A percentile compares a stretch with the other conserved stretches of the same genome.
phyloP scores from a whole-genome alignment of 2,329 filamentous ascomycete genomes.

The Monilinia fructigena region DNA sequence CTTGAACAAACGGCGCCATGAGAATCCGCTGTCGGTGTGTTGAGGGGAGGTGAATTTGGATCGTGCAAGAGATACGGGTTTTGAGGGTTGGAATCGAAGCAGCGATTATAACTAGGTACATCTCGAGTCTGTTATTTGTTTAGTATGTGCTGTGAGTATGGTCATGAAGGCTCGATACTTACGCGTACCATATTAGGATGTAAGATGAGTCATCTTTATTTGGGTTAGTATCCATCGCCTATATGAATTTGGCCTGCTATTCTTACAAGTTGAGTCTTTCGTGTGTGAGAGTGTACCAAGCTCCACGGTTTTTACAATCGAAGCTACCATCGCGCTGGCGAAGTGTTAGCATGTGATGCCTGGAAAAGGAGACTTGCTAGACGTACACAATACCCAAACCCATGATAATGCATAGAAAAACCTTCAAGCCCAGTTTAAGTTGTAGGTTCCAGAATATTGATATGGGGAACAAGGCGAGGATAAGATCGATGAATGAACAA shows the following conservation, averaged over 20 bases:
- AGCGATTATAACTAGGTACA: background rate
- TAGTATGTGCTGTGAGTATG: background rate
- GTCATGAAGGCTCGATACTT: background rate
- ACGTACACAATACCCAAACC: constrained; percentile 3
- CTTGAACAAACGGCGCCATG: background rate
- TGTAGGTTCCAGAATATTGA: constrained; percentile 10
- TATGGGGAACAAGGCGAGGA: constrained; percentile 1
- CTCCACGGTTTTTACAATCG: constrained; percentile 3
- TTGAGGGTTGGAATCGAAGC: constrained; percentile 3
- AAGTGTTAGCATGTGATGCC: background rate
- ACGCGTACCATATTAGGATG: constrained; percentile 5
- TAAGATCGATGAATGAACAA: constrained; percentile 4
- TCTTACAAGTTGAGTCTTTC: background rate
- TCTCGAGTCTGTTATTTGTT: constrained; percentile 3
- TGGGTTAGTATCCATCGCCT: background rate
- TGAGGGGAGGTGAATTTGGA: background rate
- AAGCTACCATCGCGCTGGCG: background rate
- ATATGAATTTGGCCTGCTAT: background rate
- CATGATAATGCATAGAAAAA: constrained; percentile 8
- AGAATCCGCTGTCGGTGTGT: background rate
- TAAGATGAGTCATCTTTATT: background rate
- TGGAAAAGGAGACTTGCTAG: background rate
- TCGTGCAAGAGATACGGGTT: background rate
- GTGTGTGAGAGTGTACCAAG: background rate
- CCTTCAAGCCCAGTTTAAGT: background rate